These are phyloP conservation scores for Clarireedia hainanense DNA, from an alignment of 2,329 filamentous ascomycete species.

Conservation along the genomic window DNA sequence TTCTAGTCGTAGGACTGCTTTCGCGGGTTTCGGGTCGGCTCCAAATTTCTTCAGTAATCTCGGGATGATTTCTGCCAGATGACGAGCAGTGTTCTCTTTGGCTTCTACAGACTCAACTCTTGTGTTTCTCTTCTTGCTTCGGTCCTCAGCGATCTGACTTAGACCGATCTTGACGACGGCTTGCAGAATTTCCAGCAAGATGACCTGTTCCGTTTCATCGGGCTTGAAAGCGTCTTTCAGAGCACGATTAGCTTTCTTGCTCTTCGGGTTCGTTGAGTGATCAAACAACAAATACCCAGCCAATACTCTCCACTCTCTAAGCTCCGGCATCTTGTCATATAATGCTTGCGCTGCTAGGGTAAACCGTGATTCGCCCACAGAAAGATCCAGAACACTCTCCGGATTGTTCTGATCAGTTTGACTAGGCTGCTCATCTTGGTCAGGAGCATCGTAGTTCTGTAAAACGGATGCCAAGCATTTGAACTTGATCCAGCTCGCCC, in stretches of 20 bases:
- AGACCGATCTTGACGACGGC: slow-evolving; percentile 72
- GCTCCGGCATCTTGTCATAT: slow-evolving; percentile 72
- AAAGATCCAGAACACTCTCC: slow-evolving; percentile 46
- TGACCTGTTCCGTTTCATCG: slow-evolving; percentile 58
- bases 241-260: slow-evolving; percentile 55
- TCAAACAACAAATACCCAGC: slow-evolving; percentile 90
- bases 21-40: slow-evolving; percentile 77
- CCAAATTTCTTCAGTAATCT: slow-evolving; percentile 88
- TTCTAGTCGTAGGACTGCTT: slow-evolving; percentile 76
- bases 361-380: slow-evolving; percentile 70
- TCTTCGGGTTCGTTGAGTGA: slow-evolving; percentile 60
- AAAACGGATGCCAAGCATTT: slow-evolving; percentile 85
- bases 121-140: slow-evolving; percentile 39
- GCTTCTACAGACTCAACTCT: slow-evolving; percentile 57
- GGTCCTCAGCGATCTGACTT: slow-evolving; percentile 53
- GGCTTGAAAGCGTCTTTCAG: slow-evolving; percentile 25
- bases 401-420: slow-evolving; percentile 35
- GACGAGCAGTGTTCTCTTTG: slow-evolving; percentile 70
- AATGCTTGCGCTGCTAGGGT: slow-evolving; percentile 79
- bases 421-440: slow-evolving; percentile 47
- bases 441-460: slow-evolving; percentile 68
- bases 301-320: slow-evolving; percentile 80
- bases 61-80: slow-evolving; percentile 72
- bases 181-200: slow-evolving; percentile 80
- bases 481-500: slow-evolving; percentile 79